Evolutionary conservation across 2,329 filamentous ascomycete genomes (phyloP).

Genomic region (Pyricularia sp.): DNA sequence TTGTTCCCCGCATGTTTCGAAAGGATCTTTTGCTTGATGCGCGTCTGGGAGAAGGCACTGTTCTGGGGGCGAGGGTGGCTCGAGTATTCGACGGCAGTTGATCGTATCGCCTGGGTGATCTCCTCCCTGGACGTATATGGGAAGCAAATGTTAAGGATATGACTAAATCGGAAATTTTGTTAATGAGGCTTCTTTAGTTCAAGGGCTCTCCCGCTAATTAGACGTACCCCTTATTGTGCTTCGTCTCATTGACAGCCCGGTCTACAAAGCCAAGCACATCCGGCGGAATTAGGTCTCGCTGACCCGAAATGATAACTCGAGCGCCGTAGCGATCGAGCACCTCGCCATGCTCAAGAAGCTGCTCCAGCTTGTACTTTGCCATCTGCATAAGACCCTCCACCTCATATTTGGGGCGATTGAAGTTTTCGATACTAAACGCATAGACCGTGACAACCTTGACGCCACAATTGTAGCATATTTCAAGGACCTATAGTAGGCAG

Average conservation of each 20-base stretch:
- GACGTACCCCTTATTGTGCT: constrained; percentile 67
- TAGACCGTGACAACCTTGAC: constrained; percentile 97
- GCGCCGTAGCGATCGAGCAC: constrained; percentile 89
- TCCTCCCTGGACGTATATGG: constrained; percentile 95
- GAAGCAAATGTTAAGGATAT: constrained; percentile 85
- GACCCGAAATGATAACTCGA: constrained; percentile 74
- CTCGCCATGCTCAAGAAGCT: constrained; percentile 87
- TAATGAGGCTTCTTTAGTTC: not conserved
- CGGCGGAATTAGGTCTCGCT: constrained; percentile 70
- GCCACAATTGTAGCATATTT: constrained; percentile 96
- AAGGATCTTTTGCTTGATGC: constrained; percentile 79
- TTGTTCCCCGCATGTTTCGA: constrained; percentile 47
- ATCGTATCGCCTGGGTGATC: constrained; percentile 81
- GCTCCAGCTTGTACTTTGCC: constrained; percentile 88
- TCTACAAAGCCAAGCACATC: constrained; percentile 88
- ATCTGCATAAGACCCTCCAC: constrained; percentile 97
- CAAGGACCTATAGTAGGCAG: constrained; percentile 56
- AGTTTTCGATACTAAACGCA: constrained; percentile 98
- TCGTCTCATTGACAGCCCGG: constrained; percentile 76
- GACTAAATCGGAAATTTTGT: constrained; percentile 22
- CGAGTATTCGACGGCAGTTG: constrained; percentile 80
- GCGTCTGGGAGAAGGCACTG: constrained; percentile 75
- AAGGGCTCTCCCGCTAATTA: not conserved
- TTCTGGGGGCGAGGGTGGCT: constrained; percentile 56
- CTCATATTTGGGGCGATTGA: constrained; percentile 92